These are phyloP conservation scores for Fusarium ambrosium DNA, from an alignment of 2,329 filamentous ascomycete genomes.

Conservation along the genomic window DNA sequence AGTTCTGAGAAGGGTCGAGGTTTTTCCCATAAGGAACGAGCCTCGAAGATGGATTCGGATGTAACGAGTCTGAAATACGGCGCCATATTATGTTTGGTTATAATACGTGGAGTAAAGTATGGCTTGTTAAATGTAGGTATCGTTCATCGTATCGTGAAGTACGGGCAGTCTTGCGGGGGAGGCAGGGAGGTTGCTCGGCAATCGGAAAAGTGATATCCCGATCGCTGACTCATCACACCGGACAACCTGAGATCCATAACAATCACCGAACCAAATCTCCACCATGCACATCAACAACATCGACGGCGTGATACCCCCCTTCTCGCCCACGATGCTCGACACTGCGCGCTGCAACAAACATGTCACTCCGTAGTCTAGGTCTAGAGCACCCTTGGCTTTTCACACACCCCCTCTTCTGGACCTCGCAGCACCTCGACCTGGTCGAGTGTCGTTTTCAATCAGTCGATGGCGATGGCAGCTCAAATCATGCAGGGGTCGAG, in stretches of 20 bases:
- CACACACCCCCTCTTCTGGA: slow-evolving; percentile 4
- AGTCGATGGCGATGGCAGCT: not conserved
- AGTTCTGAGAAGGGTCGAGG: too few relatives aligned
- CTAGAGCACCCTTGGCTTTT: not conserved
- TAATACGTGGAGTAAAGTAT: too few relatives aligned
- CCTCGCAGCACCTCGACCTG: not conserved
- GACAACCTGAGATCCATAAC: not conserved
- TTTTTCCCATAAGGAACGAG: too few relatives aligned
- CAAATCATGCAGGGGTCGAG: too few relatives aligned
- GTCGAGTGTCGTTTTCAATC: not conserved
- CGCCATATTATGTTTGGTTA: too few relatives aligned
- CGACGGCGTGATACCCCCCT: not conserved
- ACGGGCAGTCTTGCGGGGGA: too few relatives aligned
- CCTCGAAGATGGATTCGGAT: too few relatives aligned
- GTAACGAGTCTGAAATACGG: too few relatives aligned
- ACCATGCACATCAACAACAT: not conserved
- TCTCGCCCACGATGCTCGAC: not conserved
- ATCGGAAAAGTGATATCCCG: not conserved
- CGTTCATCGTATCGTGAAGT: too few relatives aligned
- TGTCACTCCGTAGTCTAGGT: not conserved
- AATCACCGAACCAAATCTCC: not conserved
- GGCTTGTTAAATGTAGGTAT: too few relatives aligned
- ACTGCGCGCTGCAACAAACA: not conserved
- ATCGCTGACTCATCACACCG: not conserved
- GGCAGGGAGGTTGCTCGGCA: too few relatives aligned